Evolutionary conservation across 2,329 filamentous ascomycete species (phyloP).

Genomic region (Apiospora sp.): DNA sequence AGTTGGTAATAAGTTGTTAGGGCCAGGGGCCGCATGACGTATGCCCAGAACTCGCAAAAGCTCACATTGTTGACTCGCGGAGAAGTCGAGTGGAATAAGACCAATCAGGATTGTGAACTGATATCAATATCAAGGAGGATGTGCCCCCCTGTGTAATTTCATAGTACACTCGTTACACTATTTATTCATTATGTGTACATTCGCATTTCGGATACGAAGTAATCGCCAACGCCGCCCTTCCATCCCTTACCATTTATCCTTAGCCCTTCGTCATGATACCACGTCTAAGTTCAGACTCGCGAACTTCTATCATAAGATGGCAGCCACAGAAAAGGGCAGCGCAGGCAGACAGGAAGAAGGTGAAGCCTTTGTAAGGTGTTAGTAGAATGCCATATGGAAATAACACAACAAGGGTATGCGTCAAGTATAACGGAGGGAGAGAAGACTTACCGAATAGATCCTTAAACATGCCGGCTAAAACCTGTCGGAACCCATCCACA

Average conservation of each 20-base stretch:
- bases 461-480: constrained; percentile 77
- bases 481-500: constrained; percentile 81
- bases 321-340: constrained; percentile 10
- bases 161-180: constrained; percentile 2
- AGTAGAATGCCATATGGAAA: not conserved
- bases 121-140: not conserved
- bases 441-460: constrained; percentile 70
- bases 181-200: not conserved
- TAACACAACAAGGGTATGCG: not conserved
- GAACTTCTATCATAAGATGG: constrained; percentile 84
- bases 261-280: constrained; percentile 87
- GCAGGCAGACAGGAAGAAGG: constrained; percentile 77
- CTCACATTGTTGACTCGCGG: not conserved
- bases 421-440: not conserved
- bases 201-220: not conserved
- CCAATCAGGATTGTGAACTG: not conserved
- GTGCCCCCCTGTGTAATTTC: not conserved
- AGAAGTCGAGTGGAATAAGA: not conserved
- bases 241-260: not conserved
- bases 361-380: constrained; percentile 58
- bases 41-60: not conserved
- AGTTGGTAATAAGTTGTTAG: not conserved
- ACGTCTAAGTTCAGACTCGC: constrained; percentile 82
- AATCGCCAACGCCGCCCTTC: not conserved
- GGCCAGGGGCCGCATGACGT: not conserved